Percentiles rank a stretch among this genome's conserved stretches.
Evolutionary conservation across 306 rosid species (phyloP).

Genomic region (Vigna radiata): DNA sequence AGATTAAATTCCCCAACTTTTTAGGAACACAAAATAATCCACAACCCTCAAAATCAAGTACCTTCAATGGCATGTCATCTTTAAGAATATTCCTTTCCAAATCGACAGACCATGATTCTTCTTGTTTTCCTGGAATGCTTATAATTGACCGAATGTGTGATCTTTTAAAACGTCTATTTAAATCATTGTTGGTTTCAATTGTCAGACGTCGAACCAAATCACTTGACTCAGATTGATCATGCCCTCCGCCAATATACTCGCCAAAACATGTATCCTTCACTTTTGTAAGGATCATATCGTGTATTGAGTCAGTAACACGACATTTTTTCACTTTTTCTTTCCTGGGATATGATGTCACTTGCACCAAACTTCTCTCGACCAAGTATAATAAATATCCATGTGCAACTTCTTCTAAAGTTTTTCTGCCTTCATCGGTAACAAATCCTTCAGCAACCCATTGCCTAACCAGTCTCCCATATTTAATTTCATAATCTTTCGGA

Average conservation of each 20-base stretch:
- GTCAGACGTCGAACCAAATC: not conserved
- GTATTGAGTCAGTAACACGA: not conserved
- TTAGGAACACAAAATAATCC: not conserved
- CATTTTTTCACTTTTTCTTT: not conserved
- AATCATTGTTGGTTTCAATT: not conserved
- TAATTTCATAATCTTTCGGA: not conserved
- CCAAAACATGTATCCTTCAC: not conserved
- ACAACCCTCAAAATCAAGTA: slow-evolving; percentile 18
- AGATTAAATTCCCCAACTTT: not conserved
- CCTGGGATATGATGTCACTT: not conserved
- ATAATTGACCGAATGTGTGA: not conserved
- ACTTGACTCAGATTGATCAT: not conserved
- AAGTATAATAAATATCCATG: slow-evolving; percentile 1
- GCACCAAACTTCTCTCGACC: slow-evolving; percentile 27
- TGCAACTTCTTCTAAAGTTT: slow-evolving; percentile 8
- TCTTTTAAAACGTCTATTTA: not conserved
- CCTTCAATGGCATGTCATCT: not conserved
- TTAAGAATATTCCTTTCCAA: no score
- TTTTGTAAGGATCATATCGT: not conserved
- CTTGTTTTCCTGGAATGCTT: no score
- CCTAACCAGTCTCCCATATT: not conserved
- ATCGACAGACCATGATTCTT: no score
- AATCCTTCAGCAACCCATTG: slow-evolving; percentile 36
- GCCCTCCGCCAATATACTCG: no score
- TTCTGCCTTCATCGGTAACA: not conserved